These are phyloP conservation scores for Penicillium subrubescens DNA, from an alignment of 495 filamentous ascomycete species.

Conservation along the genomic window DNA sequence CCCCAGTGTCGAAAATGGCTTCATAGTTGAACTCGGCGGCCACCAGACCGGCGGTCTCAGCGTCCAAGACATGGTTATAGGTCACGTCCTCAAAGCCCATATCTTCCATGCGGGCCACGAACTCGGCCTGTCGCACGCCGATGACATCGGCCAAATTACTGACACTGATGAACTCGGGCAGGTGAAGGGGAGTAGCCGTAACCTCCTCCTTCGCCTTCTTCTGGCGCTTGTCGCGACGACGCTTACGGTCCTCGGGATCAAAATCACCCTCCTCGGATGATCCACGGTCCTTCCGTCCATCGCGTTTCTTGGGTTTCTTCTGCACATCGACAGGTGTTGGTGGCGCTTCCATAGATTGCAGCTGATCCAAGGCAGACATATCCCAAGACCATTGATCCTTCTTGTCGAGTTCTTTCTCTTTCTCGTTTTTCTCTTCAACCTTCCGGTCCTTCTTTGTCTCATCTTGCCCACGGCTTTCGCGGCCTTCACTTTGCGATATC, in stretches of 20 bases:
- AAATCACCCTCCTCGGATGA: constrained; percentile 40
- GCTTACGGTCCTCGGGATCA: constrained; percentile 36
- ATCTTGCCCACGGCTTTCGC: not conserved
- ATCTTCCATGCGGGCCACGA: constrained; percentile 69
- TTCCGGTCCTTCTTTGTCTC: constrained; percentile 8
- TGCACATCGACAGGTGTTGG: constrained; percentile 4
- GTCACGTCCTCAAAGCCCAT: constrained; percentile 81
- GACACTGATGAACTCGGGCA: constrained; percentile 91
- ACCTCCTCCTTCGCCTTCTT: constrained; percentile 48
- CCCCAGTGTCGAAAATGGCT: constrained; percentile 72
- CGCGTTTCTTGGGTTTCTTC: constrained; percentile 31
- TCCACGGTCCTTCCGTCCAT: constrained; percentile 27
- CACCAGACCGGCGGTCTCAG: constrained; percentile 87
- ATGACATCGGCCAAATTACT: constrained; percentile 79
- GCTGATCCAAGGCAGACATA: constrained; percentile 32
- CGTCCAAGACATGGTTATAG: constrained; percentile 80
- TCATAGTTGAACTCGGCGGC: constrained; percentile 93
- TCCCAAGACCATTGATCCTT: constrained; percentile 41
- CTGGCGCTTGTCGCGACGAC: constrained; percentile 39
- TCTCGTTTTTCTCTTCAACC: not conserved
- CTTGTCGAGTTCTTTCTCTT: constrained; percentile 7
- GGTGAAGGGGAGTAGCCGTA: constrained; percentile 64
- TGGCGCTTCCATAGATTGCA: constrained; percentile 22
- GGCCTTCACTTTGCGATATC: not conserved
- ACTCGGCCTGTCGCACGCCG: constrained; percentile 68